Evolutionary conservation across 208 protist genomes (phyloP).

Genomic region (Trypanosoma avium): DNA sequence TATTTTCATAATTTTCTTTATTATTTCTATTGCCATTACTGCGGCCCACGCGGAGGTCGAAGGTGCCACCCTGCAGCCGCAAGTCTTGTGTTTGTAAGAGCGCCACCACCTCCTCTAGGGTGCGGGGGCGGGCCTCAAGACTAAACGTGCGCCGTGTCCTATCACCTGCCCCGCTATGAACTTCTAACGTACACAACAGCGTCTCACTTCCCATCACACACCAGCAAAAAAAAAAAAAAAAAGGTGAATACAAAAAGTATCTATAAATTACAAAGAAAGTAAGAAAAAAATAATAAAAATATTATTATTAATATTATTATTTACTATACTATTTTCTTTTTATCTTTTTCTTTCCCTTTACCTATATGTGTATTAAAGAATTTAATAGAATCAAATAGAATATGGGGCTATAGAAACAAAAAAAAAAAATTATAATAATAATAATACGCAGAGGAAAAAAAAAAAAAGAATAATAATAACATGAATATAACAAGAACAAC

Average conservation of each 20-base stretch:
- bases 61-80: slow-evolving; percentile 50
- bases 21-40: neutral
- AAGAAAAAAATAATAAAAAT: neutral
- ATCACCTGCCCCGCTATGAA: slow-evolving; percentile 34
- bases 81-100: slow-evolving; percentile 62
- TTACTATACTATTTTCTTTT: neutral
- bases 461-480: slow-evolving; percentile 16
- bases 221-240: slow-evolving; percentile 5
- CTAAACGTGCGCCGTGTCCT: slow-evolving; percentile 53
- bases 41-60: slow-evolving; percentile 37
- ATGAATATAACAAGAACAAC: slow-evolving; percentile 1
- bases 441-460: neutral
- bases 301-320: neutral
- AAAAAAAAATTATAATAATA: neutral
- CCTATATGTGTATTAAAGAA: too few species aligned
- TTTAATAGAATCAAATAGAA: too few species aligned
- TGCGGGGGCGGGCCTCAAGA: slow-evolving; percentile 23
- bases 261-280: neutral
- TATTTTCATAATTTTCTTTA: neutral
- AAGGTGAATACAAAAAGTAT: neutral
- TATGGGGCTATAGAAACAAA: too few species aligned
- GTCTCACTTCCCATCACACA: slow-evolving; percentile 14
- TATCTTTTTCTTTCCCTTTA: slow-evolving; percentile 14
- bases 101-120: slow-evolving; percentile 27
- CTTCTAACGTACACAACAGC: slow-evolving; percentile 44